Base-by-base conservation (phyloP, 768 basidiomycete species). In the Mrakia frigida region DNA sequence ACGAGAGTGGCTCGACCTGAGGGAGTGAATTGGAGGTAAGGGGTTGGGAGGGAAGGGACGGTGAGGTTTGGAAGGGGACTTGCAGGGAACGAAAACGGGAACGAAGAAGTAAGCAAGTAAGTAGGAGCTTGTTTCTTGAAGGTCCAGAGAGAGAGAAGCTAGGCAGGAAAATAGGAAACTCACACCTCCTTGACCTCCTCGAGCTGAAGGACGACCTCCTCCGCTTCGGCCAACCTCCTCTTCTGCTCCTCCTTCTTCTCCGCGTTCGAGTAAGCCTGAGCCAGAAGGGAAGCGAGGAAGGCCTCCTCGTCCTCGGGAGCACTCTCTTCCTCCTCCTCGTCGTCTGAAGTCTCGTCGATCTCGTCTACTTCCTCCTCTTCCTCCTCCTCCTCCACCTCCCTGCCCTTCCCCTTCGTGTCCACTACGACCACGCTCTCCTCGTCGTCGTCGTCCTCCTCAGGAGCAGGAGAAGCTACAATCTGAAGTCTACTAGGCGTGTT, bases 151-250 rank as follows among this genome's bases (percentile, higher is more conserved):
- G 13, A 41, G 67, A 41, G 35, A 43, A 70, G n/a, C 25, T 13
- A 39, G 21, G n/a, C 6, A 28, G 5, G 53, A n/a, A 35, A 37
- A 31, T 21, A 23, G n/a, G 35, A 18, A 35, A 78, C 77, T 50
- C 46, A 78, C 77, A 50, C 35, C 41, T 74, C 61, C 68, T 70
- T 78, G 21, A 28, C 14, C 65, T 73, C 25, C 16, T 78, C 77
- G 28, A 78, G 46, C n/a, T 53, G 35, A 3, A 78, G 69, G 9
- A 78, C 65, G 35, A 78, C 52, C 73, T 78, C 77, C 28, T 74
- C 68, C 52, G 37, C 50, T 31, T 50, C 67, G 6, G 37, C 31
- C 21, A 28, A 10, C 16, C 41, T 67, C 6, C 39, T 33, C 33
- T 61, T 52, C 28, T 43, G 14, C 33, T 23, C 46, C 43, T 73